Base-by-base conservation (phyloP, 176 grass and related monocot species). In the Coix lacrymajobi region DNA sequence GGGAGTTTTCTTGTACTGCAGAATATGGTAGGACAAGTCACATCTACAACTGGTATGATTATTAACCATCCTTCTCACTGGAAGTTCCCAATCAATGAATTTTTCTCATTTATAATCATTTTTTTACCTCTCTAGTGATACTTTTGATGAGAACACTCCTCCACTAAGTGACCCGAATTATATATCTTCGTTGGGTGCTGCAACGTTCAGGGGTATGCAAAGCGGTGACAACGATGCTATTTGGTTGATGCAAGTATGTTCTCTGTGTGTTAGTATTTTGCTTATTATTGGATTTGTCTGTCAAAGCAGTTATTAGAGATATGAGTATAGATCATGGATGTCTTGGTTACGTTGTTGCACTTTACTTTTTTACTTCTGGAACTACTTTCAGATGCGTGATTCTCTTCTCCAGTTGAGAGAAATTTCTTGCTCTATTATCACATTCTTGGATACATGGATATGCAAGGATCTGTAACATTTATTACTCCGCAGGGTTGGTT, bases 131-230 rank as follows among this genome's bases (percentile, higher is more conserved):
- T 77, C 26, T 70, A 97, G 94, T 84, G 94, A 97, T 71, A 97
- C 91, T 75, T 97, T 97, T 93, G 94, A 97, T 81, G 94, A 97
- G 75, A 97, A 97, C 60, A 91, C 91, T 33, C 94, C 94, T 83
- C 94, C 94, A 48, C 39, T 88, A 67, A 88, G 81, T 79, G 85
- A 97, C 51, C 91, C 94, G n/a, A 87, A 91, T 4, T 97, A 97
- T 68, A 91, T 97, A 58, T 91, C 91, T 90, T 91, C 87, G 6
- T 75, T 97, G 85, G 94, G 94, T 88, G 89, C 91, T 87, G 89
- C 94, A 75, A 90, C 92, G 63, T 97, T 91, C 84, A 73, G 84
- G 83, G 94, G 87, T 85, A 91, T 97, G 89, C 94, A 86, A 89
- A 93, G 91, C 14, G 91, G 94, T 71, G 91, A 97, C 51, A 62